Evolutionary conservation across 2,329 filamentous ascomycete genomes (phyloP).

Genomic region (Fusarium coicis): DNA sequence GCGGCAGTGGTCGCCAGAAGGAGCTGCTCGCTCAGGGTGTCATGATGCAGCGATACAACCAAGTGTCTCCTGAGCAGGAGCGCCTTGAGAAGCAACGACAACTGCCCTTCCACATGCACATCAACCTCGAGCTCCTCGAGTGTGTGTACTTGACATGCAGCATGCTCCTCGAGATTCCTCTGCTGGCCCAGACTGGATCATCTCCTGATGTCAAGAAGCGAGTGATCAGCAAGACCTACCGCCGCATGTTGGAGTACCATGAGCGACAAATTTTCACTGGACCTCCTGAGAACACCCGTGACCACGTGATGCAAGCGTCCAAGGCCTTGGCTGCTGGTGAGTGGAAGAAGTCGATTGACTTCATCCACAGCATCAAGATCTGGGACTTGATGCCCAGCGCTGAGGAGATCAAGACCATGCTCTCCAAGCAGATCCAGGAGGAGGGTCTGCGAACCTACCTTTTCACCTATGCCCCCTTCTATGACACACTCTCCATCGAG

Average conservation of each 20-base stretch:
- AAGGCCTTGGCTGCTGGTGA: constrained; percentile 96
- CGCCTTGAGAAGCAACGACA: constrained; percentile 96
- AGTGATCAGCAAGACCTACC: constrained; percentile 99
- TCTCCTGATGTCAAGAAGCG: constrained; percentile 97
- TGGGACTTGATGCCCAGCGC: constrained; percentile 97
- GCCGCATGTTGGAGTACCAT: constrained; percentile 98
- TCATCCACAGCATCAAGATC: constrained; percentile 99
- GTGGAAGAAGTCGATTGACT: constrained; percentile 95
- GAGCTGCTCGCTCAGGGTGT: constrained; percentile 97
- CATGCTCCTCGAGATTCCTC: constrained; percentile 98
- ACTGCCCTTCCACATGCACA: constrained; percentile 99
- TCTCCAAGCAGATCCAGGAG: constrained; percentile 97
- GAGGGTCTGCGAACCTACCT: constrained; percentile 98
- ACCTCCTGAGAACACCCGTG: constrained; percentile 97
- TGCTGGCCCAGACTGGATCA: constrained; percentile 95
- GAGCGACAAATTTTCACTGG: constrained; percentile 99
- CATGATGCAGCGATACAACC: constrained; percentile 96
- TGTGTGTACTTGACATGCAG: constrained; percentile 99
- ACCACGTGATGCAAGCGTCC: constrained; percentile 99
- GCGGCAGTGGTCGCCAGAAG: constrained; percentile 96
- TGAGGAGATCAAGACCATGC: constrained; percentile 95
- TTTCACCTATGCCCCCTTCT: constrained; percentile 99
- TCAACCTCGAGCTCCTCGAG: constrained; percentile 97
- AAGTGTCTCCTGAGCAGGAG: constrained; percentile 97
- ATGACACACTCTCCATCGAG: constrained; percentile 90